A percentile compares a stretch with the other conserved stretches of the same genome.
Evolutionary conservation across 2,329 filamentous ascomycete genomes (phyloP).

Genomic region (Venturia aucupariae): DNA sequence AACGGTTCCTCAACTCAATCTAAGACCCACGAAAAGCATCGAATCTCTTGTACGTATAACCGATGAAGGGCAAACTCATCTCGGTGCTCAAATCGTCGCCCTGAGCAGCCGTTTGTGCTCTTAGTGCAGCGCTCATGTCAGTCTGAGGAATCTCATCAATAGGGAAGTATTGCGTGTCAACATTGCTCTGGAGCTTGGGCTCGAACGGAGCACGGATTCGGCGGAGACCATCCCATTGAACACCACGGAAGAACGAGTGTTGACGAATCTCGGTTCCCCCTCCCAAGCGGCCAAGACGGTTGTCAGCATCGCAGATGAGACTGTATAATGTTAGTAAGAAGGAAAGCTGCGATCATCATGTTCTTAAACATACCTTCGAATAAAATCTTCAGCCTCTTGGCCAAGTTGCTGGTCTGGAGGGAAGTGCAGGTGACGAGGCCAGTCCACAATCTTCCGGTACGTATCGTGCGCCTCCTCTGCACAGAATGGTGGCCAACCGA

Average conservation of each 20-base stretch:
- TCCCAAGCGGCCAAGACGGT: conserved; percentile 73
- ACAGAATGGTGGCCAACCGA: conserved; percentile 98
- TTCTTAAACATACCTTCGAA: conserved; percentile 65
- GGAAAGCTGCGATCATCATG: conserved; percentile 5
- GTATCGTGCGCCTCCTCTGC: conserved; percentile 96
- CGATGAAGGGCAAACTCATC: conserved; percentile 92
- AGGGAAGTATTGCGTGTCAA: conserved; percentile 97
- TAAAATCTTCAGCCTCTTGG: conserved; percentile 81
- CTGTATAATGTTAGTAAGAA: conserved; percentile 37
- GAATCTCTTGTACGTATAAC: conserved; percentile 97
- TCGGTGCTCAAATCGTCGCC: conserved; percentile 73
- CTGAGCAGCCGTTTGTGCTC: conserved; percentile 69
- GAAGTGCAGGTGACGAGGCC: conserved; percentile 92
- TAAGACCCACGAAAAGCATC: conserved; percentile 48
- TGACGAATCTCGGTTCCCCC: conserved; percentile 87
- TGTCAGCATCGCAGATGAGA: conserved; percentile 87
- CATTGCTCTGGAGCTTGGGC: conserved; percentile 82
- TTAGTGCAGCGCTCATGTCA: conserved; percentile 79
- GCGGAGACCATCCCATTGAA: conserved; percentile 87
- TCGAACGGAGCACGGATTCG: conserved; percentile 94
- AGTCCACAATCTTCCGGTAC: conserved; percentile 98
- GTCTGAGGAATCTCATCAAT: conserved; percentile 98
- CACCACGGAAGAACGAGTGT: conserved; percentile 93
- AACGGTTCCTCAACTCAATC: neutral
- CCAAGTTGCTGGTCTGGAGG: conserved; percentile 89